phyloP scores from a whole-genome alignment of 345 rosid species.

The Aurinia saxatilis region DNA sequence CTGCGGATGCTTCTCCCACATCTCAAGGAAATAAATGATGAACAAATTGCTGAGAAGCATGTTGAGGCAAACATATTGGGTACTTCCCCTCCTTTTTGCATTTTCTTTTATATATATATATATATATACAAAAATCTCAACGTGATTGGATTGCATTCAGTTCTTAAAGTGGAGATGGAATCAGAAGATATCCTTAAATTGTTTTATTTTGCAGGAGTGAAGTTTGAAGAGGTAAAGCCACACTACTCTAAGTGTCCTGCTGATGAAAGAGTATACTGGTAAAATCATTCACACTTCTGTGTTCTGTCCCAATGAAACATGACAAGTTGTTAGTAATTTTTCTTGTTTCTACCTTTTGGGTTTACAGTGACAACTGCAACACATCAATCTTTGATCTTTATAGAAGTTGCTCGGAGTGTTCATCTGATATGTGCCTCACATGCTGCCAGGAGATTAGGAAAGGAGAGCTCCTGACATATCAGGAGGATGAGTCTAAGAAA shows the following conservation, averaged over 20 bases:
- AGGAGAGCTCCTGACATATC: conserved; percentile 35
- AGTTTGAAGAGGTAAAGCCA: conserved; percentile 11
- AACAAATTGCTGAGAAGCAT: conserved; percentile 41
- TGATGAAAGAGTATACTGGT: conserved; percentile 55
- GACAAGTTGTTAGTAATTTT: neutral
- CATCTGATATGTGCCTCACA: conserved; percentile 45
- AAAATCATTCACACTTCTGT: neutral
- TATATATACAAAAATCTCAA: too few species aligned
- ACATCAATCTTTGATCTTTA: conserved; percentile 55
- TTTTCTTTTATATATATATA: neutral
- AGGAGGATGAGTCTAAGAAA: conserved; percentile 24
- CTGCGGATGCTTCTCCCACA: conserved; percentile 39
- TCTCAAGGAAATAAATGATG: conserved; percentile 36
- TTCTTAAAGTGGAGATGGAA: neutral
- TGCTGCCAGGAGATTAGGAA: conserved; percentile 53
- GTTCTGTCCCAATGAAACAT: neutral
- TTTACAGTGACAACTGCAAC: conserved; percentile 48
- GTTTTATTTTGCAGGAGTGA: conserved; percentile 1
- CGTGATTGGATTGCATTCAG: neutral
- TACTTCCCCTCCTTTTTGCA: conserved; percentile 17
- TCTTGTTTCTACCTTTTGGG: neutral
- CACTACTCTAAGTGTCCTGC: neutral
- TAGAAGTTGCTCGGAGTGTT: conserved; percentile 43
- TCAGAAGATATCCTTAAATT: neutral
- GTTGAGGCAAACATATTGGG: conserved; percentile 43